Conservation (phyloP, 148 eudicot genomes). For the Dysphania ambrosioides region DNA sequence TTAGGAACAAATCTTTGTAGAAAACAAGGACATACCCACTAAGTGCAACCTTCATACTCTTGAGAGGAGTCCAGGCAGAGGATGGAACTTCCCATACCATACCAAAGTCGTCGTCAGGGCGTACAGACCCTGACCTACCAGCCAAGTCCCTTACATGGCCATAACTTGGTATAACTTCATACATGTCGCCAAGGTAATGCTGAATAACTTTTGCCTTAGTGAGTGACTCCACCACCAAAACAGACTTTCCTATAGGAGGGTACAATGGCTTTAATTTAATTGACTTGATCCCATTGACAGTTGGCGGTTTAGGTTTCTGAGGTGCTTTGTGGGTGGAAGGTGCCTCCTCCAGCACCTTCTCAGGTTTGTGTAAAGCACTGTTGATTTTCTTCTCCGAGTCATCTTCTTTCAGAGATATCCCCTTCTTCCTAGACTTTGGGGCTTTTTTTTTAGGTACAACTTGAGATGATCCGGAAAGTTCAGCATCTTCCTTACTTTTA, state of each 20-base stretch:
- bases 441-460: slow-evolving; percentile 36
- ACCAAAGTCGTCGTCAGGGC: slow-evolving; percentile 89
- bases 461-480: slow-evolving; percentile 28
- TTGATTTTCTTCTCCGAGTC: slow-evolving; percentile 27
- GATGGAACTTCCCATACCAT: slow-evolving; percentile 99
- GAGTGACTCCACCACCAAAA: slow-evolving; percentile 84
- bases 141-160: slow-evolving; percentile 99
- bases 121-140: slow-evolving; percentile 88
- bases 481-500: slow-evolving; percentile 32
- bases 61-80: slow-evolving; percentile 93
- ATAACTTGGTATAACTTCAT: slow-evolving; percentile 92
- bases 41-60: slow-evolving; percentile 85
- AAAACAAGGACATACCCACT: slow-evolving; percentile 54
- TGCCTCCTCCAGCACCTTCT: slow-evolving; percentile 22
- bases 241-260: slow-evolving; percentile 79
- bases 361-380: slow-evolving; percentile 25
- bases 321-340: slow-evolving; percentile 27
- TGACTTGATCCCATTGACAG: slow-evolving; percentile 41
- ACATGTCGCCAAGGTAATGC: slow-evolving; percentile 94
- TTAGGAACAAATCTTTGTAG: background rate
- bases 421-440: slow-evolving; percentile 33
- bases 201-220: slow-evolving; percentile 97
- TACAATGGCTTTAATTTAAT: slow-evolving; percentile 45
- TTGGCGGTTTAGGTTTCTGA: slow-evolving; percentile 27
- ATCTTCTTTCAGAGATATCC: slow-evolving; percentile 32